Conservation (phyloP, 805 yeast species). For the Wickerhamiella siamensis region DNA sequence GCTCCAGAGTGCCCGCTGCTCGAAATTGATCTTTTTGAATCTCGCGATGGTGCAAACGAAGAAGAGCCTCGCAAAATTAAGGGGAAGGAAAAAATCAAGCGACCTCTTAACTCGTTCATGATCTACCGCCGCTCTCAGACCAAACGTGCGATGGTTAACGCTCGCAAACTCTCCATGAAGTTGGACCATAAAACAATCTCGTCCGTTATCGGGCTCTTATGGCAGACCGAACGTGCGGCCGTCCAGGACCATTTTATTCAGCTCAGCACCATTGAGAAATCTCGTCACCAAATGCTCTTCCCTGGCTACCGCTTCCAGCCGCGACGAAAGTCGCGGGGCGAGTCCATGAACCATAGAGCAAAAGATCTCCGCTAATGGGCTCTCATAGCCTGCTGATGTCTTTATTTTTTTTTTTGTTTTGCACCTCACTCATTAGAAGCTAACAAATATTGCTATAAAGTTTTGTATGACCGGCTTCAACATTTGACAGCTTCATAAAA, state of each 20-base stretch:
- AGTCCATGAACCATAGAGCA: background rate
- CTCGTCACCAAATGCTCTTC: slow-evolving; percentile 28
- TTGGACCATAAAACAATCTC: slow-evolving; percentile 31
- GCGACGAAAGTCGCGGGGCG: slow-evolving; percentile 20
- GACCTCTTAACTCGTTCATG: slow-evolving; percentile 37
- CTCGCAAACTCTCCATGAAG: slow-evolving; percentile 20
- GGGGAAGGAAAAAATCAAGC: slow-evolving; percentile 23
- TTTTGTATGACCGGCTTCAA: no score
- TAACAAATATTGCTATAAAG: no score
- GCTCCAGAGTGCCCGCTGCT: slow-evolving; percentile 3
- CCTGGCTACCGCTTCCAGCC: slow-evolving; percentile 35
- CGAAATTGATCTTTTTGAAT: background rate
- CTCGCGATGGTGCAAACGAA: slow-evolving; percentile 1
- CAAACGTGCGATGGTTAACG: slow-evolving; percentile 27
- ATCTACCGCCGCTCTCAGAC: slow-evolving; percentile 32
- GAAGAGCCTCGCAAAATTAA: background rate
- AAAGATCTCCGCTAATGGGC: no score
- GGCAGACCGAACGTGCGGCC: slow-evolving; percentile 30
- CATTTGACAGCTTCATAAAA: no score
- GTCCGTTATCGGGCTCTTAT: slow-evolving; percentile 32
- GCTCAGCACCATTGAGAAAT: slow-evolving; percentile 31
- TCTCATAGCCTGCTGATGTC: slow-evolving; percentile 2
- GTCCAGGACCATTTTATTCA: slow-evolving; percentile 28
- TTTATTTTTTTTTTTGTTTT: slow-evolving; percentile 4
- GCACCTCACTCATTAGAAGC: background rate